Percentiles rank a stretch among this genome's conserved stretches.
Conservation (phyloP, 2,329 filamentous ascomycete genomes). For the Aspergillus sp. region DNA sequence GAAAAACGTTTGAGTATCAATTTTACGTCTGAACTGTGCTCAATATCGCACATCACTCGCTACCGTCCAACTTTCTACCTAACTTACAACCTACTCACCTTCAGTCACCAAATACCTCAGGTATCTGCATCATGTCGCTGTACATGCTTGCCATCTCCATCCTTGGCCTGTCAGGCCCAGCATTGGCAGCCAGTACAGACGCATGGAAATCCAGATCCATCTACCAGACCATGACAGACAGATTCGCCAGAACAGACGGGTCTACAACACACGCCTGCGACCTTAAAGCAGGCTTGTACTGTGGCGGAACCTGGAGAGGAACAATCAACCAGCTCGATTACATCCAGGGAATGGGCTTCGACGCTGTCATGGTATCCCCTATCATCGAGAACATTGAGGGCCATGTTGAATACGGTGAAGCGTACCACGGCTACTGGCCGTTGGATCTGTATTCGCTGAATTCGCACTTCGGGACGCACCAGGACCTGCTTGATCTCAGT, state of each 20-base stretch:
- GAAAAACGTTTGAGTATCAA: too few relatives aligned
- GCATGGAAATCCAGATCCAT: slow-evolving; percentile 40
- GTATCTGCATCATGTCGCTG: neutral
- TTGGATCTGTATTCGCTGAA: slow-evolving; percentile 46
- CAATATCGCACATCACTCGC: too few relatives aligned
- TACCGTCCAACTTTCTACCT: too few relatives aligned
- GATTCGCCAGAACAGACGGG: slow-evolving; percentile 40
- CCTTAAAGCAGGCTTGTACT: slow-evolving; percentile 34
- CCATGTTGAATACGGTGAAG: slow-evolving; percentile 36
- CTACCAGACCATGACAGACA: slow-evolving; percentile 45
- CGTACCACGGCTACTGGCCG: slow-evolving; percentile 50
- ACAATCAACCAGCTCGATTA: slow-evolving; percentile 47
- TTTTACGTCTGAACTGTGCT: too few relatives aligned
- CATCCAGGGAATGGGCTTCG: slow-evolving; percentile 47
- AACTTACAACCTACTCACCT: too few relatives aligned
- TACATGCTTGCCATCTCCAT: neutral
- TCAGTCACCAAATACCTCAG: too few relatives aligned
- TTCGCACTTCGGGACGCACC: slow-evolving; percentile 43
- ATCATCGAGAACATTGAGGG: slow-evolving; percentile 37
- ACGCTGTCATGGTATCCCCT: slow-evolving; percentile 43
- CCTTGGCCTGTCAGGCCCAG: slow-evolving; percentile 5
- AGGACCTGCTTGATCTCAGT: slow-evolving; percentile 44
- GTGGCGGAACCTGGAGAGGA: slow-evolving; percentile 49
- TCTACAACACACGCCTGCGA: slow-evolving; percentile 28
- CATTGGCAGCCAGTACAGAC: slow-evolving; percentile 18